phyloP scores from a whole-genome alignment of 352 stramenopile species.

The Detonula confervacea region DNA sequence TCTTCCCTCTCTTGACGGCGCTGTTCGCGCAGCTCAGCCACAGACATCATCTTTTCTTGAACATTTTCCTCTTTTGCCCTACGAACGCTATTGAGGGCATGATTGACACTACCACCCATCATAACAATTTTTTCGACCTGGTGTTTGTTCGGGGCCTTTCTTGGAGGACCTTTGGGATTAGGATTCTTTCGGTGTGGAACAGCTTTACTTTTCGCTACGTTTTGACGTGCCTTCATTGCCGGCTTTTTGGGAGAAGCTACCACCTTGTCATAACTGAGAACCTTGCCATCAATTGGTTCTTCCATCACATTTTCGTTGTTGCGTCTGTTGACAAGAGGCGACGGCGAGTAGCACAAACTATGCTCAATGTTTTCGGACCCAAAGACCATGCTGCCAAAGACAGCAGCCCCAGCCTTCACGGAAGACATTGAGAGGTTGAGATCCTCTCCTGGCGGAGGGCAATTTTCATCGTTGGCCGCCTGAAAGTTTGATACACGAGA shows the following conservation, averaged over 20 bases:
- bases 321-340: slow-evolving; percentile 35
- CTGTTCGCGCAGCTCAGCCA: slow-evolving; percentile 59
- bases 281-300: slow-evolving; percentile 14
- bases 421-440: slow-evolving; percentile 26
- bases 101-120: slow-evolving; percentile 44
- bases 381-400: slow-evolving; percentile 45
- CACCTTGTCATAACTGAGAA: slow-evolving; percentile 35
- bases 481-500: neutral
- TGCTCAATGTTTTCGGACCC: slow-evolving; percentile 44
- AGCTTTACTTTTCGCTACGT: slow-evolving; percentile 16
- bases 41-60: slow-evolving; percentile 36
- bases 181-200: neutral
- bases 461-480: slow-evolving; percentile 37
- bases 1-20: slow-evolving; percentile 63
- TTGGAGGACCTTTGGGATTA: slow-evolving; percentile 1
- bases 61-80: slow-evolving; percentile 56
- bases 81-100: slow-evolving; percentile 52
- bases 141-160: neutral
- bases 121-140: neutral
- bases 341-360: slow-evolving; percentile 75
- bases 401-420: slow-evolving; percentile 33
- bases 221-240: slow-evolving; percentile 30
- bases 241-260: slow-evolving; percentile 14
- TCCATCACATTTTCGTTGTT: slow-evolving; percentile 20
- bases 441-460: slow-evolving; percentile 9